phyloP scores from a whole-genome alignment of 2,329 filamentous ascomycete species.

The Sporothrix protearum region DNA sequence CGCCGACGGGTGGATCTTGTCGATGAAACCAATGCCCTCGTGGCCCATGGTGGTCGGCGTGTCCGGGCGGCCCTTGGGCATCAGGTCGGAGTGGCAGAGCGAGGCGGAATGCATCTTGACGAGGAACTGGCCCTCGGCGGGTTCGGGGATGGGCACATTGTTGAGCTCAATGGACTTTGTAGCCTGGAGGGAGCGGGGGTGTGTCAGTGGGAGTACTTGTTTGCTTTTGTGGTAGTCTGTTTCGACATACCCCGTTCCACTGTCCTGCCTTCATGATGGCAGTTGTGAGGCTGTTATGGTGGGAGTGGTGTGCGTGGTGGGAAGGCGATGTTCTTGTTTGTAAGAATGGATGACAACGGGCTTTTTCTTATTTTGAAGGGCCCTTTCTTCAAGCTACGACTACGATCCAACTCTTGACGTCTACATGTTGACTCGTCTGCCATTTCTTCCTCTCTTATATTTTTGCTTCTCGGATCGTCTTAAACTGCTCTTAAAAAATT shows the following conservation, averaged over 20 bases:
- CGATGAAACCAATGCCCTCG: conserved; percentile 61
- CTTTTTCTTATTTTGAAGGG: too few relatives aligned
- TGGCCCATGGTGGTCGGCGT: conserved; percentile 45
- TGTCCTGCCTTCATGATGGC: neutral
- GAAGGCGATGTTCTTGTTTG: neutral
- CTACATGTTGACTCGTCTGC: neutral
- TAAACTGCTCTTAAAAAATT: neutral
- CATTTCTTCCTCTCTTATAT: neutral
- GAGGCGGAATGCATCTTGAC: conserved; percentile 14
- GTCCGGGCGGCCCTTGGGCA: conserved; percentile 16
- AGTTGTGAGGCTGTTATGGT: neutral
- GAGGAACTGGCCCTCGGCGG: conserved; percentile 14
- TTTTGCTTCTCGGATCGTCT: neutral
- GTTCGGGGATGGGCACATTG: conserved; percentile 14
- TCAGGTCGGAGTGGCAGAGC: conserved; percentile 22
- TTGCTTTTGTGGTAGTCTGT: neutral
- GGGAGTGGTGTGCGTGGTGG: neutral
- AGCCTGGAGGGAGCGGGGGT: neutral
- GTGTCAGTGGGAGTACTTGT: neutral
- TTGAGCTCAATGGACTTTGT: conserved; percentile 17
- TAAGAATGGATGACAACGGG: too few relatives aligned
- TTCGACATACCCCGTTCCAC: neutral
- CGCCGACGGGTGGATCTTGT: conserved; percentile 55
- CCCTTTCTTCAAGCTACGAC: too few relatives aligned
- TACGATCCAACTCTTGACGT: too few relatives aligned